phyloP scores from a whole-genome alignment of 805 yeast species.

The Gaillardinia entomophila region DNA sequence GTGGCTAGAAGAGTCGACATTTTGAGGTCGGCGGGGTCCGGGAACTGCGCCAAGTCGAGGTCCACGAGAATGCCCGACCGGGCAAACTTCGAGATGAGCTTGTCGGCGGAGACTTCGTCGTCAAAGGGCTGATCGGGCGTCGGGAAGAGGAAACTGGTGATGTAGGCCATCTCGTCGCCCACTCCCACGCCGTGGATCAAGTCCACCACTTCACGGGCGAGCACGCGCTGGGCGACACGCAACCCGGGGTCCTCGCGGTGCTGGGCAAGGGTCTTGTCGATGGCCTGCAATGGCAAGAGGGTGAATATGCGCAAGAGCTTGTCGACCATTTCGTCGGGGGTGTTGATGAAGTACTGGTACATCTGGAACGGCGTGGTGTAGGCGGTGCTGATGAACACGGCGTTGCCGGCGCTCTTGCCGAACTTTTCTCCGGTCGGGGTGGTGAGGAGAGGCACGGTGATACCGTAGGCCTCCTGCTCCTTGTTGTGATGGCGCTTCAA shows the following conservation, averaged over 20 bases:
- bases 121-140: slow-evolving; percentile 44
- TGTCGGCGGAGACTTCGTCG: slow-evolving; percentile 41
- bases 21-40: slow-evolving; percentile 26
- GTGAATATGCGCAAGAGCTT: slow-evolving; percentile 74
- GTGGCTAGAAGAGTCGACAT: slow-evolving; percentile 49
- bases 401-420: slow-evolving; percentile 97
- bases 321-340: slow-evolving; percentile 70
- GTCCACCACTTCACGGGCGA: slow-evolving; percentile 84
- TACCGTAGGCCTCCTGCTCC: slow-evolving; percentile 49
- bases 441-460: slow-evolving; percentile 86
- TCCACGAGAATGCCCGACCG: slow-evolving; percentile 49
- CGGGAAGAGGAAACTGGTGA: slow-evolving; percentile 66
- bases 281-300: slow-evolving; percentile 58
- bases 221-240: slow-evolving; percentile 66
- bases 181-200: slow-evolving; percentile 78
- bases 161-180: slow-evolving; percentile 60
- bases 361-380: slow-evolving; percentile 75
- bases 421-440: slow-evolving; percentile 89
- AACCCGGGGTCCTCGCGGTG: slow-evolving; percentile 58
- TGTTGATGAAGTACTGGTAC: slow-evolving; percentile 79
- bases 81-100: slow-evolving; percentile 50
- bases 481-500: slow-evolving; percentile 22
- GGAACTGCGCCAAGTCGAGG: slow-evolving; percentile 27
- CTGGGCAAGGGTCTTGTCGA: slow-evolving; percentile 44
- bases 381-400: slow-evolving; percentile 75